These are phyloP conservation scores for Sarocladiaceae sp. DNA, from an alignment of 2,329 filamentous ascomycete species.

Conservation along the genomic window DNA sequence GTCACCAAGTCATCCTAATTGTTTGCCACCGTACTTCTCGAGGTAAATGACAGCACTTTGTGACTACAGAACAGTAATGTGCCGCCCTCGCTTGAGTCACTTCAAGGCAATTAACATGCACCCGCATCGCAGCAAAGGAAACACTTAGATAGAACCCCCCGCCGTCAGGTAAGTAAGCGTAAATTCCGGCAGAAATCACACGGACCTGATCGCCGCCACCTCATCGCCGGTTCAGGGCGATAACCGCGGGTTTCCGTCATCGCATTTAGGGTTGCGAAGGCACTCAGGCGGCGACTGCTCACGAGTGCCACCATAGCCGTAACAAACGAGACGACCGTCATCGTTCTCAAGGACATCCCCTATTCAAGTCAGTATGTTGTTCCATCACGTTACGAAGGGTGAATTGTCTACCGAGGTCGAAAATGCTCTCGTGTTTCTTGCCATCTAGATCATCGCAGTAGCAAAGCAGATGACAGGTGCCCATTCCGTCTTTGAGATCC, in stretches of 20 bases:
- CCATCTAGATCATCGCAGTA: slow-evolving; percentile 6
- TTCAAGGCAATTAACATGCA: no score
- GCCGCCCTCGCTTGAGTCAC: no score
- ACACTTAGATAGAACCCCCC: no score
- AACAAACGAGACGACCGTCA: slow-evolving; percentile 9
- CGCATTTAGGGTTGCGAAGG: slow-evolving; percentile 8
- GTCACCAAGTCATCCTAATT: no score
- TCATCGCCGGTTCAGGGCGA: slow-evolving; percentile 4
- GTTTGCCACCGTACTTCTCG: no score
- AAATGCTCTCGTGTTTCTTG: not conserved
- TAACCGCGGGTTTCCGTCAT: not conserved
- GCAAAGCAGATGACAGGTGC: slow-evolving; percentile 10
- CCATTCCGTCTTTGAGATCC: not conserved
- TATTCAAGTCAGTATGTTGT: not conserved
- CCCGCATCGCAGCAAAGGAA: no score
- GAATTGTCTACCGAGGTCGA: slow-evolving; percentile 6
- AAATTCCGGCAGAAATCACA: no score
- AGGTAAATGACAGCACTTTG: no score
- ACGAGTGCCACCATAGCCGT: slow-evolving; percentile 6
- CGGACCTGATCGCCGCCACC: no score
- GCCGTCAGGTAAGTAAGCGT: no score
- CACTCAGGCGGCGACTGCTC: slow-evolving; percentile 9
- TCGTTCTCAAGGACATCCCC: slow-evolving; percentile 10
- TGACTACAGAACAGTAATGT: no score
- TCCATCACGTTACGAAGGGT: no score